These are phyloP conservation scores for Nitzschia palea DNA, from an alignment of 108 stramenopile genomes.

Conservation along the genomic window DNA sequence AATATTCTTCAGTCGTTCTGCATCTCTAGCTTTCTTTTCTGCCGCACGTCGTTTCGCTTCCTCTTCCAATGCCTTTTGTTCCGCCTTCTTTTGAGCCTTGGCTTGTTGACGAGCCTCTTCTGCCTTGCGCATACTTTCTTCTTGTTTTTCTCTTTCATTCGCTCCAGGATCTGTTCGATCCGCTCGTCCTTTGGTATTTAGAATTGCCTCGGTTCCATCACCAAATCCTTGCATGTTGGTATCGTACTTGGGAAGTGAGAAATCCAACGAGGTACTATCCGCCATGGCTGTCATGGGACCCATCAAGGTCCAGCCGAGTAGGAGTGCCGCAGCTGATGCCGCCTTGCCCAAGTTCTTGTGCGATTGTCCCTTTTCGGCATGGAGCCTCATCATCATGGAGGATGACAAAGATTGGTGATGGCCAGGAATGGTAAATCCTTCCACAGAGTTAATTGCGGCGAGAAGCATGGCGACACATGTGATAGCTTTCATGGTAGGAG, in stretches of 20 bases:
- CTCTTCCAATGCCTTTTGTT: conserved; percentile 11
- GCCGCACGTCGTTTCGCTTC: conserved; percentile 24
- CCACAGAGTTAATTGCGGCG: neutral
- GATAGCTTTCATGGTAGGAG: neutral
- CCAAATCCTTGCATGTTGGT: conserved; percentile 32
- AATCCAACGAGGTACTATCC: conserved; percentile 19
- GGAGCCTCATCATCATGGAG: neutral
- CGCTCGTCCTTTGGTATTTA: conserved; percentile 1
- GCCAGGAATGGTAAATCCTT: neutral
- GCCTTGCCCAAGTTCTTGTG: neutral
- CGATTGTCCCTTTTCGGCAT: neutral
- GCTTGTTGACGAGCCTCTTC: conserved; percentile 20
- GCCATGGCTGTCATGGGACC: neutral
- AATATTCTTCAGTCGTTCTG: conserved; percentile 29
- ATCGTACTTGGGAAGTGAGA: conserved; percentile 31
- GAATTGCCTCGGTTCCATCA: conserved; percentile 25
- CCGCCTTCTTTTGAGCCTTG: conserved; percentile 13
- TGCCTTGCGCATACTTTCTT: conserved; percentile 17
- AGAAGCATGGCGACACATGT: neutral
- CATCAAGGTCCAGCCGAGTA: neutral
- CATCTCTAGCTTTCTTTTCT: conserved; percentile 30
- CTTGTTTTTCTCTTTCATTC: conserved; percentile 31
- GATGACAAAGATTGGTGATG: neutral
- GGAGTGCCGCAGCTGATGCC: neutral
- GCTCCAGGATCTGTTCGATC: conserved; percentile 32